Conservation (phyloP, 495 filamentous ascomycete genomes). For the Niebla homalea region DNA sequence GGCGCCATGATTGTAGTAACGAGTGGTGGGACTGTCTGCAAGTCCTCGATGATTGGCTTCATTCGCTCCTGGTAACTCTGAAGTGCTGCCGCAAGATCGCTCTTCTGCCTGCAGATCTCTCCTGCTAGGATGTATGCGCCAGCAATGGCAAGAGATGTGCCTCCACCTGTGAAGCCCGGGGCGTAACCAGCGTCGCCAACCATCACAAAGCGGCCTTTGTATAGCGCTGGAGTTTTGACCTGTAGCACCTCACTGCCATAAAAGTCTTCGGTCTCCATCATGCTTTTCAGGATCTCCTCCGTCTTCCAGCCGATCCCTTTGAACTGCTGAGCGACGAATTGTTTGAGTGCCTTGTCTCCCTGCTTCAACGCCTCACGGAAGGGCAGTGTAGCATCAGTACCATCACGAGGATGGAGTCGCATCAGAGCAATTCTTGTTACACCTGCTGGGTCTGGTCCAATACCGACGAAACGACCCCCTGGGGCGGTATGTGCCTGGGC, state of each 20-base stretch:
- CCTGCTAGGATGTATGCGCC: slow-evolving; percentile 38
- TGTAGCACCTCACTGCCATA: slow-evolving; percentile 34
- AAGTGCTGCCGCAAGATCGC: slow-evolving; percentile 25
- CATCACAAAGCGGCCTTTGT: slow-evolving; percentile 26
- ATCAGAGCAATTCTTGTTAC: slow-evolving; percentile 22
- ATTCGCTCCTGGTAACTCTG: slow-evolving; percentile 29
- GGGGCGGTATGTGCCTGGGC: slow-evolving; percentile 23
- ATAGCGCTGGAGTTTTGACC: slow-evolving; percentile 26
- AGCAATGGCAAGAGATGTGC: slow-evolving; percentile 29
- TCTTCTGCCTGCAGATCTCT: slow-evolving; percentile 24
- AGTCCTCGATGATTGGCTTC: slow-evolving; percentile 27
- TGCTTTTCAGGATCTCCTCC: slow-evolving; percentile 26
- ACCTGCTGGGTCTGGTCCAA: slow-evolving; percentile 23
- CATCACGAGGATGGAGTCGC: slow-evolving; percentile 19
- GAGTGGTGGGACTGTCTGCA: slow-evolving; percentile 24
- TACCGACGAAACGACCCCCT: slow-evolving; percentile 24
- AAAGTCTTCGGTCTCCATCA: slow-evolving; percentile 33
- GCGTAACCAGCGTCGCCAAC: slow-evolving; percentile 32
- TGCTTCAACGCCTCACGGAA: slow-evolving; percentile 27
- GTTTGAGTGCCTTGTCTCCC: slow-evolving; percentile 29
- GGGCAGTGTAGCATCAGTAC: slow-evolving; percentile 15
- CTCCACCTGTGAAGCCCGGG: slow-evolving; percentile 29
- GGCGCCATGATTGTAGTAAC: slow-evolving; percentile 23
- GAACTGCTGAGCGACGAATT: slow-evolving; percentile 24
- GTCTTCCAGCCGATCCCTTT: slow-evolving; percentile 31